These are phyloP conservation scores for Pugionium cornutum DNA, from an alignment of 345 rosid species.

Conservation along the genomic window DNA sequence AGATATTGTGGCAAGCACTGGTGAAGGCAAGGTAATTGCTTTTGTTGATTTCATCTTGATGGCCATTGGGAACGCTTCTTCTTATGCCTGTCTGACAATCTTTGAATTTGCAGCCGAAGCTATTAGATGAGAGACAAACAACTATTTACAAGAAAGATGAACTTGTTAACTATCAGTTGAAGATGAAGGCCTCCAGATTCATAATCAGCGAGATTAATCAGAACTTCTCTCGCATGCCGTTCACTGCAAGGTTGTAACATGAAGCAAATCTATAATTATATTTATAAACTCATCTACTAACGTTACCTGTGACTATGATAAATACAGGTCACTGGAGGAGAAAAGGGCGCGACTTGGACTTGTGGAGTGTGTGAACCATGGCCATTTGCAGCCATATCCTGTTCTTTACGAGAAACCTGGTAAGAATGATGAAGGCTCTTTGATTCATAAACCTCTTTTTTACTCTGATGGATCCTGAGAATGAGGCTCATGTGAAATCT, in stretches of 20 bases:
- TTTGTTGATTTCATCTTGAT: constrained; percentile 9
- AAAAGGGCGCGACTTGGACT: constrained; percentile 93
- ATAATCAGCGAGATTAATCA: constrained; percentile 89
- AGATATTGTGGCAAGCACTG: constrained; percentile 90
- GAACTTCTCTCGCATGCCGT: constrained; percentile 81
- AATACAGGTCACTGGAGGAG: constrained; percentile 85
- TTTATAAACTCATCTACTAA: background rate
- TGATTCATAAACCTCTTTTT: too few species aligned
- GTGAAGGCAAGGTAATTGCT: constrained; percentile 91
- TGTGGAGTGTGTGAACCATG: constrained; percentile 96
- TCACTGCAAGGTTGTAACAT: constrained; percentile 70
- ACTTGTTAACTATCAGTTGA: constrained; percentile 79
- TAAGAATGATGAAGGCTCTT: constrained; percentile 29
- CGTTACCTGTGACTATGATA: background rate
- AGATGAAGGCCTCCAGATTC: constrained; percentile 98
- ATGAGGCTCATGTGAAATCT: background rate
- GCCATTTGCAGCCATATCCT: constrained; percentile 91
- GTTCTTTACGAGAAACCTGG: constrained; percentile 97
- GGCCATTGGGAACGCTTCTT: background rate
- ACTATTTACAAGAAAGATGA: constrained; percentile 92
- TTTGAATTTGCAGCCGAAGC: constrained; percentile 69
- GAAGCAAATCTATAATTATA: too few species aligned
- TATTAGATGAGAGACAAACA: constrained; percentile 94
- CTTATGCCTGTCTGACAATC: background rate
- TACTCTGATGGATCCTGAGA: background rate